Conservation (phyloP, 495 filamentous ascomycete species). For the Penicillium lagena region DNA sequence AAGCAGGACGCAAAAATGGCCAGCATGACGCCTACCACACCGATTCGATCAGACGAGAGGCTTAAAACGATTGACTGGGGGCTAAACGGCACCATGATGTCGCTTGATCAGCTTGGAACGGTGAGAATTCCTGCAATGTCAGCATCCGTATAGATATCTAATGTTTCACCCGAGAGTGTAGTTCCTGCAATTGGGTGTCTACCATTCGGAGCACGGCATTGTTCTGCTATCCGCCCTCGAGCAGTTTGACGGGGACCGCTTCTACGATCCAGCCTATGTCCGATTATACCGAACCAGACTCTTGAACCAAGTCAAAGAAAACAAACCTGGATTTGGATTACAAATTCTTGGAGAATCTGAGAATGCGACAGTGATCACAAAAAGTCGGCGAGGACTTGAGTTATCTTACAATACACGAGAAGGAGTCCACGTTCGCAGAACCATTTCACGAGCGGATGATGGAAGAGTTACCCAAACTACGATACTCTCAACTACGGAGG, state of each 20-base stretch:
- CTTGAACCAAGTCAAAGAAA: neutral
- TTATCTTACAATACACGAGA: too few relatives aligned
- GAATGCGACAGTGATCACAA: neutral
- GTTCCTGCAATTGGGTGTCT: constrained; percentile 1
- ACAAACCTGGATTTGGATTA: neutral
- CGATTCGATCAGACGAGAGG: neutral
- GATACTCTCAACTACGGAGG: neutral
- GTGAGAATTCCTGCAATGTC: neutral
- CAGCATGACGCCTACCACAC: too few relatives aligned
- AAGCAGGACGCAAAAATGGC: too few relatives aligned
- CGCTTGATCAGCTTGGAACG: neutral
- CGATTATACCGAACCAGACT: neutral
- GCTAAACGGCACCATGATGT: neutral
- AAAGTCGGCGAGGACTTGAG: too few relatives aligned
- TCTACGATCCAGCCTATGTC: neutral
- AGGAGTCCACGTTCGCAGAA: too few relatives aligned
- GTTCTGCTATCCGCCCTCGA: neutral
- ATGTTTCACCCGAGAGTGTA: neutral
- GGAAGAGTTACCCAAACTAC: too few relatives aligned
- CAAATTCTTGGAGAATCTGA: neutral
- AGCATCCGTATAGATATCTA: too few relatives aligned
- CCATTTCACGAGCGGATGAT: too few relatives aligned
- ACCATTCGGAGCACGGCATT: neutral
- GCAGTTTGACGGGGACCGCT: neutral
- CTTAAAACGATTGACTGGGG: constrained; percentile 2